Conservation (phyloP, 495 filamentous ascomycete species). For the Cudoniella acicularis region DNA sequence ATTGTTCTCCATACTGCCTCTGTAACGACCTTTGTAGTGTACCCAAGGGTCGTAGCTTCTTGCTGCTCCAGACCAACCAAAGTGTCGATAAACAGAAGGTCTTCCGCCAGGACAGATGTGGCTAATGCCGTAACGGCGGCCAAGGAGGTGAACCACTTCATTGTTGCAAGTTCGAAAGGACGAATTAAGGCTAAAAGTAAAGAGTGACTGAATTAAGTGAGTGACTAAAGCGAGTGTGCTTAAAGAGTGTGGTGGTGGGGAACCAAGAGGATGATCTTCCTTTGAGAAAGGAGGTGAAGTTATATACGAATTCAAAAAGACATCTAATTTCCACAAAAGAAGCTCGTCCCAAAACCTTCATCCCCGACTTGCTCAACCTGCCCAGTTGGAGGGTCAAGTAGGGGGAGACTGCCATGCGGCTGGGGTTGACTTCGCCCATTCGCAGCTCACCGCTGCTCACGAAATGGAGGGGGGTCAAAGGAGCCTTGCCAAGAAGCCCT, state of each 20-base stretch:
- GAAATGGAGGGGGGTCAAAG: neutral
- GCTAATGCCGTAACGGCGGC: constrained; percentile 9
- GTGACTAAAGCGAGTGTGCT: neutral
- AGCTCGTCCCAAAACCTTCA: neutral
- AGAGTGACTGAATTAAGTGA: neutral
- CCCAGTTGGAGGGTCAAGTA: too few species aligned
- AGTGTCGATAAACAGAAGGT: constrained; percentile 33
- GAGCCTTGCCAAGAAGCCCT: neutral
- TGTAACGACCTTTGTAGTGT: constrained; percentile 30
- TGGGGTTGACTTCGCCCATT: too few species aligned
- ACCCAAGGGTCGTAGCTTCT: constrained; percentile 28
- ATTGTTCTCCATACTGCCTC: constrained; percentile 31
- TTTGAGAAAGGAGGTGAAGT: neutral
- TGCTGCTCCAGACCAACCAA: constrained; percentile 26
- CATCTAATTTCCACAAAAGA: neutral
- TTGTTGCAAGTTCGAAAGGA: neutral
- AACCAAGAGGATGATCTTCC: neutral
- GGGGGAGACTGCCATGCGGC: too few species aligned
- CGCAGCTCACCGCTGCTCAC: too few species aligned
- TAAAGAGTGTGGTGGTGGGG: neutral
- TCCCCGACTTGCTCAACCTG: neutral
- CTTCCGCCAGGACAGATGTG: constrained; percentile 21
- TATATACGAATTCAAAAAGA: neutral
- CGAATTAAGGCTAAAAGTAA: neutral
- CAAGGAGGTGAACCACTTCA: constrained; percentile 5